Evolutionary conservation across 495 filamentous ascomycete genomes (phyloP).

Genomic region (Neurospora pannonica): DNA sequence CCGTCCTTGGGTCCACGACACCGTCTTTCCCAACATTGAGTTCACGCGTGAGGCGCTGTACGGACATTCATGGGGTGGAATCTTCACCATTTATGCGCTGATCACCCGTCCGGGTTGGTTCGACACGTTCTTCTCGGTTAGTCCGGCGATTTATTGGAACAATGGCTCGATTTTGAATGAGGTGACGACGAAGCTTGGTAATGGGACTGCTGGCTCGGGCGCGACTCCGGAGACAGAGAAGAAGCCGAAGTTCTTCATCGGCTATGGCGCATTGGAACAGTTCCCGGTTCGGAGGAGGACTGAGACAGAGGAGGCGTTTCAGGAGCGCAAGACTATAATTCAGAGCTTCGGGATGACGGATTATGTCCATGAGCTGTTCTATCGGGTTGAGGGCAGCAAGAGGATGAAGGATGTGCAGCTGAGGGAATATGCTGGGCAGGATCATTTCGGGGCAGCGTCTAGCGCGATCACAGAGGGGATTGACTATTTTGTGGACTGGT

Average conservation of each 20-base stretch:
- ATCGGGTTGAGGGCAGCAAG: slow-evolving; percentile 9
- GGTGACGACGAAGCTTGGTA: slow-evolving; percentile 6
- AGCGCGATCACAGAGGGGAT: slow-evolving; percentile 16
- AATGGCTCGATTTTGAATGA: slow-evolving; percentile 10
- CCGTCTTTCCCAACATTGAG: slow-evolving; percentile 8
- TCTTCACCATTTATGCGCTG: slow-evolving; percentile 10
- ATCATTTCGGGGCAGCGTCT: slow-evolving; percentile 12
- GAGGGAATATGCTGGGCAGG: slow-evolving; percentile 16
- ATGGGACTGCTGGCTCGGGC: neutral
- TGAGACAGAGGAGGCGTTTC: slow-evolving; percentile 13
- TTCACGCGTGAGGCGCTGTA: slow-evolving; percentile 15
- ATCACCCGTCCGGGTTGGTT: slow-evolving; percentile 7
- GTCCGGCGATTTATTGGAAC: slow-evolving; percentile 7
- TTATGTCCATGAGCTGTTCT: slow-evolving; percentile 11
- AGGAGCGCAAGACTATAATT: slow-evolving; percentile 3
- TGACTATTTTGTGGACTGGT: slow-evolving; percentile 20
- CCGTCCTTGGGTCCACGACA: slow-evolving; percentile 10
- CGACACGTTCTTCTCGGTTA: slow-evolving; percentile 12
- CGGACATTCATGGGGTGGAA: slow-evolving; percentile 13
- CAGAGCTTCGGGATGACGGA: slow-evolving; percentile 6
- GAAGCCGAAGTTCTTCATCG: slow-evolving; percentile 9
- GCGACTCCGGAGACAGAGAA: neutral
- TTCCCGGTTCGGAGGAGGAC: slow-evolving; percentile 11
- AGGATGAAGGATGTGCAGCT: slow-evolving; percentile 10
- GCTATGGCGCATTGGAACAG: slow-evolving; percentile 11